phyloP scores from a whole-genome alignment of 345 rosid genomes.

The Hypericum perforatum region DNA sequence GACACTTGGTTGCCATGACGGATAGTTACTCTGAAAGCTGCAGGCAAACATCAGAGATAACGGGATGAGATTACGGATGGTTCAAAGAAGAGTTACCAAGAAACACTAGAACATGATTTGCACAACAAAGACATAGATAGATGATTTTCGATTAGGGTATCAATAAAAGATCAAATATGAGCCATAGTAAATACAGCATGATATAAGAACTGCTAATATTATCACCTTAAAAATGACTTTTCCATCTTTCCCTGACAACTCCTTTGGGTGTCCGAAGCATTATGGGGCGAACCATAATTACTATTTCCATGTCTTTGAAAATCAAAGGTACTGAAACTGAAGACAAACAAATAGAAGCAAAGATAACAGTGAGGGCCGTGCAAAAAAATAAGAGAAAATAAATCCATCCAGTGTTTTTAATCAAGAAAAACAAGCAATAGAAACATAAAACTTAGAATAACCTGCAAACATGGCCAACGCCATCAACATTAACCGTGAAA shows the following conservation, averaged over 20 bases:
- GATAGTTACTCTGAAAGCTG: slow-evolving; percentile 87
- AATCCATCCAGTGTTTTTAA: no score
- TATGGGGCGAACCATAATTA: slow-evolving; percentile 70
- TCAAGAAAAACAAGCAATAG: no score
- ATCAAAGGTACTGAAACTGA: slow-evolving; percentile 83
- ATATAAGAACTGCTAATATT: not conserved
- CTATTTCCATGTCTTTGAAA: slow-evolving; percentile 80
- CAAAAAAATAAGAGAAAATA: no score
- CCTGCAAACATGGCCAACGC: slow-evolving; percentile 99
- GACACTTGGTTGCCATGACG: slow-evolving; percentile 76
- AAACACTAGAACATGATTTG: not conserved
- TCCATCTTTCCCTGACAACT: slow-evolving; percentile 99
- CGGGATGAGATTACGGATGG: no score
- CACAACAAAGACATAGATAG: no score
- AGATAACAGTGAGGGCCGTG: not conserved
- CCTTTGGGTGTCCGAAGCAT: slow-evolving; percentile 41
- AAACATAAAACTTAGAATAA: slow-evolving; percentile 7
- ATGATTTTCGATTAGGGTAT: no score
- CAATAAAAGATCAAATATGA: not conserved
- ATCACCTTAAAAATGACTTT: slow-evolving; percentile 93
- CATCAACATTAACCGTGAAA: slow-evolving; percentile 75
- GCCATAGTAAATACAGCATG: not conserved
- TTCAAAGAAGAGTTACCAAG: not conserved
- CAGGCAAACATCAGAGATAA: slow-evolving; percentile 11
- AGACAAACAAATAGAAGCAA: slow-evolving; percentile 11